Evolutionary conservation across 768 basidiomycete genomes (phyloP), one percentile per base, ranked within the genome.

Genomic region (Tricholoma hemisulphureum): DNA sequence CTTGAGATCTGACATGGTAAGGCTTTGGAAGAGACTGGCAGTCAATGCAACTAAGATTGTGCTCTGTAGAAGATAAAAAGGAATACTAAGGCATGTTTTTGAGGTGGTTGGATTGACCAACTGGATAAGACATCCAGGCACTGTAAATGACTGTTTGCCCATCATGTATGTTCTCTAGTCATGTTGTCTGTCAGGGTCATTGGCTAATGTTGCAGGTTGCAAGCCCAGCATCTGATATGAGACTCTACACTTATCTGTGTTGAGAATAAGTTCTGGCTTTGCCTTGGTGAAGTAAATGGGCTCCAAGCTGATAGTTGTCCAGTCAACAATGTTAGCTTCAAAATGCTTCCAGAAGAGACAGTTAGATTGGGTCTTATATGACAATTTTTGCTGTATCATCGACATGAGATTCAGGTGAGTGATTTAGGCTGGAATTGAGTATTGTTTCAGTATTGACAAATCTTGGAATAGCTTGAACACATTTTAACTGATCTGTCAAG

Each of bases 61-160:
- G 10, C 65, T 69, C n/a, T 67, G 58, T 24, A 72, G 62, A 1
- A 72, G 63, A 55, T 65, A 72, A 23, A 60, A 67, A 0, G 64
- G 60, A 6, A 58, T 50, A 1, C 53, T 49, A 5, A 34, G 18
- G 20, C 55, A 35, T 1, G 26, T 51, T 7, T 32, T 62, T 9
- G 61, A 65, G 5, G 63, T 46, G 3, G 55, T 23, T 7, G 72
- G 72, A 54, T 73, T 64, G 0, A 74, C 28, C 3, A 65, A 59
- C 20, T 69, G 63, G 14, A 71, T 58, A 2, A 71, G 55, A 6
- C 58, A 48, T 20, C 50, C 50, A 51, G 50, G 50, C 9, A 51
- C 50, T 11, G 16, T 51, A 32, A 51, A 51, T 35, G 50, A 31
- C 18, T 11, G 29, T 21, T 31, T n/a, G 9, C 5, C 3, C 16